A percentile compares a stretch with the other conserved stretches of the same genome.
These are phyloP conservation scores for Mucor saturninus DNA, from an alignment of 371 early-diverging fungal species.

Conservation along the genomic window DNA sequence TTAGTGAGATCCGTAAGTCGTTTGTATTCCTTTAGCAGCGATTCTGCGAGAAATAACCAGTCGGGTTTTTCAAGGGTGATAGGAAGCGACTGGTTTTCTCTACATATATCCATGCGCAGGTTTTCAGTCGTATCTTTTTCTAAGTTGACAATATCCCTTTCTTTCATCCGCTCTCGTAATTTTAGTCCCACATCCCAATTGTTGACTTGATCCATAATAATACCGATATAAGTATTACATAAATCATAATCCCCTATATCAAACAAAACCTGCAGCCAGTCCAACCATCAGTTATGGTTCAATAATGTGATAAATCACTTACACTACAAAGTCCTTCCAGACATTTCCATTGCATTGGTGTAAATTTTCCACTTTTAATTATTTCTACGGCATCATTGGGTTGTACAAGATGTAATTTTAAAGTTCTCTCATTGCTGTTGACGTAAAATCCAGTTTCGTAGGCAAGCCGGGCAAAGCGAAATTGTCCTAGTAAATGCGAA, in stretches of 20 bases:
- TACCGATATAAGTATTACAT: slow-evolving; percentile 49
- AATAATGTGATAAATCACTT: slow-evolving; percentile 2
- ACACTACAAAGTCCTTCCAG: slow-evolving; percentile 63
- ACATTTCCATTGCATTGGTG: slow-evolving; percentile 62
- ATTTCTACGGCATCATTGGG: slow-evolving; percentile 14
- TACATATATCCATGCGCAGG: background rate
- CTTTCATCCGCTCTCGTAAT: background rate
- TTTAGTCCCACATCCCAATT: background rate
- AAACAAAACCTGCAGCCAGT: slow-evolving; percentile 51
- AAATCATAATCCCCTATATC: slow-evolving; percentile 59
- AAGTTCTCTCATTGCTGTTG: slow-evolving; percentile 8
- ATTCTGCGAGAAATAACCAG: slow-evolving; percentile 5
- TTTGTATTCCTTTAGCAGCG: slow-evolving; percentile 20
- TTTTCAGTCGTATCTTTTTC: background rate
- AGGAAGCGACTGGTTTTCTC: background rate
- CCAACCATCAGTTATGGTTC: background rate
- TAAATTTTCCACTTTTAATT: slow-evolving; percentile 20
- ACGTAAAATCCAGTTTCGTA: slow-evolving; percentile 52
- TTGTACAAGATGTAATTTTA: slow-evolving; percentile 7
- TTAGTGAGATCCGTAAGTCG: background rate
- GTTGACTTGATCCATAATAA: slow-evolving; percentile 24
- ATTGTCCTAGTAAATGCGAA: slow-evolving; percentile 38
- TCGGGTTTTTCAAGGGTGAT: slow-evolving; percentile 15
- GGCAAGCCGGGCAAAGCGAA: slow-evolving; percentile 57
- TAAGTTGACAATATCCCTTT: background rate